Evolutionary conservation across 2,329 filamentous ascomycete genomes (phyloP).

Genomic region (Claviceps digitariae): DNA sequence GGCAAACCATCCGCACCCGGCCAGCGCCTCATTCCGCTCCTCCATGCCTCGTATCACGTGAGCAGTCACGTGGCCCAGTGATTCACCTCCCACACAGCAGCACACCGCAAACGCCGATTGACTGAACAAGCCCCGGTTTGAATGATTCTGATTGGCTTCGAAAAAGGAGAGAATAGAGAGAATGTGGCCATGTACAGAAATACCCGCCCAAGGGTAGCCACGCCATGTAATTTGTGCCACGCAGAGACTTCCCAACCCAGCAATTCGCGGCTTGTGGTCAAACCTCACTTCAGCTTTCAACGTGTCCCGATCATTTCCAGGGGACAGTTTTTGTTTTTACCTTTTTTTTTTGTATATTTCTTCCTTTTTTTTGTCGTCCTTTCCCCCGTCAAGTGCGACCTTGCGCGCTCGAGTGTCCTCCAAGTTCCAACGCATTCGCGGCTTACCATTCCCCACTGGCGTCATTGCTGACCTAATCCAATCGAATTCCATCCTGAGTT

Average conservation of each 20-base stretch:
- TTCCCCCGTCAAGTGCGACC: too few relatives aligned
- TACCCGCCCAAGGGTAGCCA: conserved; percentile 16
- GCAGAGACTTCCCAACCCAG: conserved; percentile 19
- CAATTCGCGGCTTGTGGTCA: background rate
- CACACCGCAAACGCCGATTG: background rate
- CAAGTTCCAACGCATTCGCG: background rate
- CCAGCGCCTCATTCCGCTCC: too few relatives aligned
- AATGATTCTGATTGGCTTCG: conserved; percentile 11
- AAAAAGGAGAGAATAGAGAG: background rate
- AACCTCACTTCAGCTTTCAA: background rate
- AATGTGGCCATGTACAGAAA: conserved; percentile 13
- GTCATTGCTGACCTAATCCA: conserved; percentile 28
- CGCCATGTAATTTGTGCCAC: conserved; percentile 18
- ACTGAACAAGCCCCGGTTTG: conserved; percentile 2
- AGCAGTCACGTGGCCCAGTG: background rate
- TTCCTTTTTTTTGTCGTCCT: background rate
- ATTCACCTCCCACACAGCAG: background rate
- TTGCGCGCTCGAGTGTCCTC: background rate
- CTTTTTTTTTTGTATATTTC: background rate
- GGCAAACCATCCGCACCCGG: background rate
- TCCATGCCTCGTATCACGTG: background rate
- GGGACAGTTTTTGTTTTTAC: background rate
- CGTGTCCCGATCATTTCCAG: background rate
- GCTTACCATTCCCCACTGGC: conserved; percentile 14
- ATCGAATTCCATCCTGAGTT: too few relatives aligned